These are phyloP conservation scores for Dichotomocladium elegans DNA, from an alignment of 371 early-diverging fungal species.

Conservation along the genomic window DNA sequence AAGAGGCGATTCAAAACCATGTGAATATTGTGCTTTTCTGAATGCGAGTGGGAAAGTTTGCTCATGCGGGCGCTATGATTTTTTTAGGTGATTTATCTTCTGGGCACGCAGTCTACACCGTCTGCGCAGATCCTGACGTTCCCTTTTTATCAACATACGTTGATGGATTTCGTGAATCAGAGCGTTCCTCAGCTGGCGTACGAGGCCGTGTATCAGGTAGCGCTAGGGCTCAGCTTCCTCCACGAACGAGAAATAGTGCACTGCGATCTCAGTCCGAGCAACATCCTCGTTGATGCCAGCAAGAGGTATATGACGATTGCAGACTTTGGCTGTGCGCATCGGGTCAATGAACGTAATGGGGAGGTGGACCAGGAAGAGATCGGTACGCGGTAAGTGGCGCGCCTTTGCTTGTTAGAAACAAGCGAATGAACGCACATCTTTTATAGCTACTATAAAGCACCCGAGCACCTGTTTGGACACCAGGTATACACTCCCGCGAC, in stretches of 20 bases:
- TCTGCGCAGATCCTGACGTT: conserved; percentile 20
- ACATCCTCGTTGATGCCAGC: conserved; percentile 53
- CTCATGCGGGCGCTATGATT: background rate
- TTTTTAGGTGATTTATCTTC: conserved; percentile 26
- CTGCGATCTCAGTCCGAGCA: conserved; percentile 74
- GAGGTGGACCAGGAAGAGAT: conserved; percentile 31
- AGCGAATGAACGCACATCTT: background rate
- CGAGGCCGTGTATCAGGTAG: conserved; percentile 38
- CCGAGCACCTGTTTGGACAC: conserved; percentile 44
- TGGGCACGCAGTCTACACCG: conserved; percentile 13
- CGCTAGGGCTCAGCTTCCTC: conserved; percentile 56
- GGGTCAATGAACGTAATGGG: background rate
- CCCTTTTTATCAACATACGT: conserved; percentile 23
- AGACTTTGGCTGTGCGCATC: conserved; percentile 80
- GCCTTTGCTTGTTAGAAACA: background rate
- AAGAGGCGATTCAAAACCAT: conserved; percentile 16
- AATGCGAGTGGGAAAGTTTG: background rate
- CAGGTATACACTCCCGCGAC: conserved; percentile 29
- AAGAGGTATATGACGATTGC: conserved; percentile 61
- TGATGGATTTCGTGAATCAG: conserved; percentile 1
- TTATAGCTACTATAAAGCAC: conserved; percentile 41
- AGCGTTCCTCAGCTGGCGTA: conserved; percentile 10
- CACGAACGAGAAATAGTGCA: conserved; percentile 64
- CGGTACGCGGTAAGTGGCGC: conserved; percentile 33
- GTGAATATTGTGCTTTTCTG: conserved; percentile 4